Base-by-base conservation (phyloP, 2,329 filamentous ascomycete genomes). In the Aureobasidium lini region DNA sequence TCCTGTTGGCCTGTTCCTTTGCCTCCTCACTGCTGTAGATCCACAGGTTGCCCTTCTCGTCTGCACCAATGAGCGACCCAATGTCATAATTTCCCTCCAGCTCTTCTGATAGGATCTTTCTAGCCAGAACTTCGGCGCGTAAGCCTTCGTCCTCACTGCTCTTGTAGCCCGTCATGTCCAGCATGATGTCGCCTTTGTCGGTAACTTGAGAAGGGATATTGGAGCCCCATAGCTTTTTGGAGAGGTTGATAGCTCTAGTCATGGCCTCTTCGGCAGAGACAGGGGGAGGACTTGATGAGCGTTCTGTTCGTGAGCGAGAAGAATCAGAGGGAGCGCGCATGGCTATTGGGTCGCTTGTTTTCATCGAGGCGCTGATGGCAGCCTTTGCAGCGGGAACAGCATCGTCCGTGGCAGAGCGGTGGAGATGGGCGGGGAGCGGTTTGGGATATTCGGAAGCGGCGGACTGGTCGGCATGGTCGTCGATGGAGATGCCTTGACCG, bases 21-120 rank as follows among this genome's bases (percentile, higher is more conserved):
- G 94, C 91, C 69, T 96, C 92, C 72, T 97, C 92, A 67, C 92
- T 97, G 75, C 91, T 94, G 76, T 99, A 99, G 65, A 99, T 97
- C 93, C 94, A 97, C n/a, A 99, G 80, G 68, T 99, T 99, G 6
- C 94, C 94, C 61, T 94, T 85, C 69, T 95, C 91, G 69, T 99
- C 94, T 46, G 94, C 93, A 11, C 92, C 94, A 66, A 99, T 96
- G 32, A 99, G 80, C 1, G 93, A 88, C 6, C 94, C 94, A 66
- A 99, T 95, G 70, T 99, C 94, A 72, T 96, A 96, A 69, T 93
- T 91, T 23, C 92, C 94, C 67, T 96, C 89, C 13, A 97, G 76
- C 73, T 97, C 93, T 70, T 99, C 91, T 0, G 91, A 87, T 11
- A 99, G 81, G 53, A 99, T 90, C 71, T 93, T 94, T 23, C 94